Evolutionary conservation across 768 basidiomycete genomes (phyloP).

Genomic region (Russula ochroleuca): DNA sequence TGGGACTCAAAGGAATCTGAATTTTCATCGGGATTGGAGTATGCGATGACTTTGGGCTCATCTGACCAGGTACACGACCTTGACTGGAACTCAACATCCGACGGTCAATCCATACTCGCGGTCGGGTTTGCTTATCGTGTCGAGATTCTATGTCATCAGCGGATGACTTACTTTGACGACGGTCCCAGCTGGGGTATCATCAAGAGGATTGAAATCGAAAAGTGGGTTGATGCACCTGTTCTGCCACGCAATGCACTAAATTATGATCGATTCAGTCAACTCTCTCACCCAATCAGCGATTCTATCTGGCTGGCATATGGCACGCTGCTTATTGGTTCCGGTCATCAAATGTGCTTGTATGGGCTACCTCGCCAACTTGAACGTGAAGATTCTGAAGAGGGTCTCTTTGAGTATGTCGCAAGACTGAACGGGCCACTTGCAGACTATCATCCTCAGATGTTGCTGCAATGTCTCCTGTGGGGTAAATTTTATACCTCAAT

Average conservation of each 20-base stretch:
- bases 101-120: conserved; percentile 85
- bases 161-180: conserved; percentile 86
- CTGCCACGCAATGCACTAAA: not conserved
- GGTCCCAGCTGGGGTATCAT: conserved; percentile 76
- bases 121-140: conserved; percentile 78
- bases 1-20: conserved; percentile 97
- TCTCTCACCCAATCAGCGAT: conserved; percentile 76
- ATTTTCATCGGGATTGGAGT: conserved; percentile 87
- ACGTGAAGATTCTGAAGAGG: conserved; percentile 36
- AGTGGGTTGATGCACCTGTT: conserved; percentile 42
- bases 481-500: conserved; percentile 45
- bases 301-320: conserved; percentile 90
- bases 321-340: conserved; percentile 73
- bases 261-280: conserved; percentile 34
- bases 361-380: conserved; percentile 42
- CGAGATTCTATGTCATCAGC: conserved; percentile 86
- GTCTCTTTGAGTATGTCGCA: conserved; percentile 79
- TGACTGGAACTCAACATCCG: conserved; percentile 91
- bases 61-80: conserved; percentile 70
- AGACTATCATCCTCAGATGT: conserved; percentile 91
- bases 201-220: conserved; percentile 61
- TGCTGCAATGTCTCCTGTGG: conserved; percentile 90
- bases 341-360: conserved; percentile 80
- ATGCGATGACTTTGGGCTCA: conserved; percentile 47
- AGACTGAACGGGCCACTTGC: conserved; percentile 79